A percentile compares a stretch with the other conserved stretches of the same genome.
These are phyloP conservation scores for Geopyxis carbonaria DNA, from an alignment of 495 filamentous ascomycete genomes.

Conservation along the genomic window DNA sequence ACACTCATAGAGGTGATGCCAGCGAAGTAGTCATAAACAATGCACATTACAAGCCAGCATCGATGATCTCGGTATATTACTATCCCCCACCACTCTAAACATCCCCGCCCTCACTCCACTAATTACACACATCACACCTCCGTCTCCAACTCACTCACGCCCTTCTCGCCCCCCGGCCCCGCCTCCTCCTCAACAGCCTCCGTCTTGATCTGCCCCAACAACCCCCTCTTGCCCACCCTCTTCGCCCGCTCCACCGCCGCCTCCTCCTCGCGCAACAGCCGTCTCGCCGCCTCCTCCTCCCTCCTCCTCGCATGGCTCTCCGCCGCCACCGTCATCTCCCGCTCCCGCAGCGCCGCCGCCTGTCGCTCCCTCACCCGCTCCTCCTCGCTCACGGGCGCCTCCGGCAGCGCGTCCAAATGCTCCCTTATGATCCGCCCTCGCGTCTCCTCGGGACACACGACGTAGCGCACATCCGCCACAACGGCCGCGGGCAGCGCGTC, in stretches of 20 bases:
- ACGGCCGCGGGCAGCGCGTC: conserved; percentile 50
- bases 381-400: conserved; percentile 44
- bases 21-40: neutral
- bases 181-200: conserved; percentile 4
- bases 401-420: conserved; percentile 54
- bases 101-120: too few relatives aligned
- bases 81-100: neutral
- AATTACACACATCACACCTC: too few relatives aligned
- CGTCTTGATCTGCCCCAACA: conserved; percentile 20
- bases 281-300: conserved; percentile 20
- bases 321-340: conserved; percentile 15
- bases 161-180: neutral
- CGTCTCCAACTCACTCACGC: neutral
- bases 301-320: conserved; percentile 20
- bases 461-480: conserved; percentile 61
- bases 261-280: conserved; percentile 19
- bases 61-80: neutral
- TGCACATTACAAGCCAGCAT: neutral
- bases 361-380: conserved; percentile 27
- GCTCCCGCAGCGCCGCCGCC: conserved; percentile 20
- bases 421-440: conserved; percentile 59
- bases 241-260: conserved; percentile 23
- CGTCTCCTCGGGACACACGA: conserved; percentile 50
- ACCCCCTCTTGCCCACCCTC: conserved; percentile 22
- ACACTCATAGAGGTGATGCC: too few relatives aligned